A percentile compares a stretch with the other conserved stretches of the same genome.
Conservation (phyloP, 2,329 filamentous ascomycete genomes). For the Colletotrichum lindemuthianum region DNA sequence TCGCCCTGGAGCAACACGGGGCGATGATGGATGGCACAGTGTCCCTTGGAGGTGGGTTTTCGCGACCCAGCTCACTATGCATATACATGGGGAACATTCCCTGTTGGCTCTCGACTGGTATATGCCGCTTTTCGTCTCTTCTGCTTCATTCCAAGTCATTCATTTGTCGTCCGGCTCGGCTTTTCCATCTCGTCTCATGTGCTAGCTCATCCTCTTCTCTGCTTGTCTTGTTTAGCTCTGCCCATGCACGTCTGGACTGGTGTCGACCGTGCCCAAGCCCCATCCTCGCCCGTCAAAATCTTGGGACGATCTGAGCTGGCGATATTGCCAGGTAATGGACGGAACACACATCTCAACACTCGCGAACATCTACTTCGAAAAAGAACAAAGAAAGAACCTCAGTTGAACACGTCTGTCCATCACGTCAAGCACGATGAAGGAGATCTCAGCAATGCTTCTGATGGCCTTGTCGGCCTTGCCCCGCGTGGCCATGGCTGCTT, state of each 20-base stretch:
- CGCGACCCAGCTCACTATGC: no score
- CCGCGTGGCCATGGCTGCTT: constrained; percentile 49
- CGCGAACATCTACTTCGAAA: not conserved
- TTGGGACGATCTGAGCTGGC: constrained; percentile 6
- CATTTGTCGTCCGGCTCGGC: no score
- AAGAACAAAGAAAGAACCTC: not conserved
- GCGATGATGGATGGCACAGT: no score
- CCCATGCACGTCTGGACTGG: constrained; percentile 17
- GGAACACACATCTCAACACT: not conserved
- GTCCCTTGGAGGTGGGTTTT: no score
- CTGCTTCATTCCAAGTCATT: no score
- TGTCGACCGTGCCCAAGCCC: constrained; percentile 1
- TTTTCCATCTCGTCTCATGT: not conserved
- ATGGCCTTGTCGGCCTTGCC: constrained; percentile 31
- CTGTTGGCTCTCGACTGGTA: no score
- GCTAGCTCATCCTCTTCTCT: constrained; percentile 2
- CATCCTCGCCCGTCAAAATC: constrained; percentile 12
- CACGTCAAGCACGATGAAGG: constrained; percentile 10
- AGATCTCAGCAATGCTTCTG: constrained; percentile 8
- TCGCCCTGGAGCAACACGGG: no score
- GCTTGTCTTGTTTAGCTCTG: constrained; percentile 13
- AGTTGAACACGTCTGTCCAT: not conserved
- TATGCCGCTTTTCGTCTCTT: no score
- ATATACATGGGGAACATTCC: no score
- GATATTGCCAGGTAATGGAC: constrained; percentile 11